Conservation (phyloP, 805 yeast species). For the Starmerella geochares region DNA sequence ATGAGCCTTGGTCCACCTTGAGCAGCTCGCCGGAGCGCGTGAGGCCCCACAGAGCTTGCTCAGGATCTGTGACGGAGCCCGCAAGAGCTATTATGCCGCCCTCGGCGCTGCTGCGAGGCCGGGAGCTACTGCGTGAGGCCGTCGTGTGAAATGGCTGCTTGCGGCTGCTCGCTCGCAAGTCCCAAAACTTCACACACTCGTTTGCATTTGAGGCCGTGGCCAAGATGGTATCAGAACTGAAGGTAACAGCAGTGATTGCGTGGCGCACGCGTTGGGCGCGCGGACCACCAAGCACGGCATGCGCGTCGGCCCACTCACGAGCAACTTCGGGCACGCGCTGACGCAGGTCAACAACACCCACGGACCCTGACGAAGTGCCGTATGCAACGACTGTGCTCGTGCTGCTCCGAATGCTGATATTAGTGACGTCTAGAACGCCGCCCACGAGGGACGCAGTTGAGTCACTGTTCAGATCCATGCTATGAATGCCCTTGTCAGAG, state of each 20-base stretch:
- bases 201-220: slow-evolving; percentile 23
- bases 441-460: not conserved
- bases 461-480: not conserved
- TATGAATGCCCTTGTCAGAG: not conserved
- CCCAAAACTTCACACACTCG: slow-evolving; percentile 27
- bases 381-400: slow-evolving; percentile 3
- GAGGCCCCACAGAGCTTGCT: slow-evolving; percentile 25
- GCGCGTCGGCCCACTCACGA: slow-evolving; percentile 4
- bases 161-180: slow-evolving; percentile 21
- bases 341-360: slow-evolving; percentile 12
- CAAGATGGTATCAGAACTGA: slow-evolving; percentile 20
- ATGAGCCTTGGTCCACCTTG: not conserved
- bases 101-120: not conserved
- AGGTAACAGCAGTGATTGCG: slow-evolving; percentile 22
- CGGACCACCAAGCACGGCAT: slow-evolving; percentile 10
- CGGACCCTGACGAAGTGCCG: slow-evolving; percentile 9
- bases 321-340: not conserved
- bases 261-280: slow-evolving; percentile 5
- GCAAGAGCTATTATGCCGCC: not conserved
- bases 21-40: slow-evolving; percentile 18
- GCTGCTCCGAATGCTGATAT: not conserved
- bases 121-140: not conserved
- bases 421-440: not conserved
- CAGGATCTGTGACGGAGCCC: not conserved
- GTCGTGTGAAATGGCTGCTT: slow-evolving; percentile 6